A percentile compares a stretch with the other conserved stretches of the same genome.
phyloP scores from a whole-genome alignment of 257 asterid species.

The Craterostigma plantagineum region DNA sequence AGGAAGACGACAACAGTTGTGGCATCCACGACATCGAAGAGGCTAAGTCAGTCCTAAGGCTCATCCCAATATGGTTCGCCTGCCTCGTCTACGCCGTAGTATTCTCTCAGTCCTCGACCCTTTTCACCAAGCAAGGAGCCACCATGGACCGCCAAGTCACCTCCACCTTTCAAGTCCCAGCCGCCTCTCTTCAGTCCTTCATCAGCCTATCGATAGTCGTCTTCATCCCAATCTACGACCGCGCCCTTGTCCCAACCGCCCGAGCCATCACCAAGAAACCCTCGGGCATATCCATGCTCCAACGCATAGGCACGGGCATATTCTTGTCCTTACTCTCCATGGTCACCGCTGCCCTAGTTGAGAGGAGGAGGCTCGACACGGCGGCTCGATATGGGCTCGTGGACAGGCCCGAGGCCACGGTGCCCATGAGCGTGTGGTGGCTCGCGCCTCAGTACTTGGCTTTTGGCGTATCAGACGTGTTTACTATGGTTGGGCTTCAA shows the following conservation, averaged over 20 bases:
- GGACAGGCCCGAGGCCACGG: slow-evolving; percentile 8
- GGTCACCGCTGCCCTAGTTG: slow-evolving; percentile 14
- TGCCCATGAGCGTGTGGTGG: slow-evolving; percentile 30
- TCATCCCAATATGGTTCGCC: slow-evolving; percentile 18
- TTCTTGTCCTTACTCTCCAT: slow-evolving; percentile 15
- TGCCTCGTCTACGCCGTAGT: slow-evolving; percentile 15
- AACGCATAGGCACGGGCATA: slow-evolving; percentile 14
- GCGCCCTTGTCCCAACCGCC: slow-evolving; percentile 13
- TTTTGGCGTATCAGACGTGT: slow-evolving; percentile 13
- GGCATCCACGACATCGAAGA: slow-evolving; percentile 11
- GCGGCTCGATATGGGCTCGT: slow-evolving; percentile 13
- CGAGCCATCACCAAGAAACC: slow-evolving; percentile 17
- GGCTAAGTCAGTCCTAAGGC: slow-evolving; percentile 14
- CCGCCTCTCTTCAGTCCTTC: slow-evolving; percentile 18
- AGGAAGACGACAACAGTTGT: slow-evolving; percentile 6
- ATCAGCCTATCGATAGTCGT: slow-evolving; percentile 7
- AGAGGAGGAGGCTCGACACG: slow-evolving; percentile 13
- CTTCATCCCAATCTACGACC: slow-evolving; percentile 12
- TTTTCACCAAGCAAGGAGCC: slow-evolving; percentile 25
- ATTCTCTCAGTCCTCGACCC: slow-evolving; percentile 18
- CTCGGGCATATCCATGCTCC: slow-evolving; percentile 21
- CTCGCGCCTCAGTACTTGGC: slow-evolving; percentile 17
- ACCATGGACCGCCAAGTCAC: slow-evolving; percentile 17
- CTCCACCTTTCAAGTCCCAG: slow-evolving; percentile 11
- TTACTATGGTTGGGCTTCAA: slow-evolving; percentile 21